phyloP scores from a whole-genome alignment of 768 basidiomycete species.

The Glaciozyma antarctica region DNA sequence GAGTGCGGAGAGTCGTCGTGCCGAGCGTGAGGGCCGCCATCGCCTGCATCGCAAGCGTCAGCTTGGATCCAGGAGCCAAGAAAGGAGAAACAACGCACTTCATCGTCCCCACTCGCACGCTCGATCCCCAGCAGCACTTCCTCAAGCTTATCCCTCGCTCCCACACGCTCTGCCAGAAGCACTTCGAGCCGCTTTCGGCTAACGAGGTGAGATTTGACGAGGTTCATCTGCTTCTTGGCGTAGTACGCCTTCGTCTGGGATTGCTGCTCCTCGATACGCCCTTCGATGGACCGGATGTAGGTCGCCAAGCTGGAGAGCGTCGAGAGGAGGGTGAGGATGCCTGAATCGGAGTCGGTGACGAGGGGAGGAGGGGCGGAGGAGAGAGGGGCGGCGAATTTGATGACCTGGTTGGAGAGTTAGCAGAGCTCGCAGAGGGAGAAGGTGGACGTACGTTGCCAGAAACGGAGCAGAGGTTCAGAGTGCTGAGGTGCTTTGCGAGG shows the following conservation, averaged over 20 bases:
- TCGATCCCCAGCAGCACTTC: constrained; percentile 24
- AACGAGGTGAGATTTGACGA: constrained; percentile 20
- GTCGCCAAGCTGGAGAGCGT: constrained; percentile 14
- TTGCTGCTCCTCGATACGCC: constrained; percentile 12
- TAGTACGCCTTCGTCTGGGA: neutral
- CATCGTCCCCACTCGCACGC: constrained; percentile 22
- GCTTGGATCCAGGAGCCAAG: too few relatives aligned
- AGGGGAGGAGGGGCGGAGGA: neutral
- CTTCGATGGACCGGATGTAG: constrained; percentile 21
- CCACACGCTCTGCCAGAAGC: constrained; percentile 17
- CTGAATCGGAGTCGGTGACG: constrained; percentile 20
- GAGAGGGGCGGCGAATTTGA: constrained; percentile 23
- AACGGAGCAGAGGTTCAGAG: constrained; percentile 12
- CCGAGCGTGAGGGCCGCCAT: constrained; percentile 26
- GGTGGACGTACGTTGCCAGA: constrained; percentile 13
- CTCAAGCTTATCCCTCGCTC: constrained; percentile 12
- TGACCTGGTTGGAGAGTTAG: constrained; percentile 8
- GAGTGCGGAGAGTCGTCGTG: constrained; percentile 15
- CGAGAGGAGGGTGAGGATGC: constrained; percentile 17
- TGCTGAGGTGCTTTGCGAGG: constrained; percentile 11
- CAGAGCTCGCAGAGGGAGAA: neutral
- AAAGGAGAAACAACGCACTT: constrained; percentile 10
- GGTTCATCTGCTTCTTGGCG: constrained; percentile 6
- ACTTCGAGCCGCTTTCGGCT: constrained; percentile 14
- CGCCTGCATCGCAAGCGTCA: constrained; percentile 1